These are phyloP conservation scores for Diaporthe nobilis DNA, from an alignment of 2,329 filamentous ascomycete species.

Conservation along the genomic window DNA sequence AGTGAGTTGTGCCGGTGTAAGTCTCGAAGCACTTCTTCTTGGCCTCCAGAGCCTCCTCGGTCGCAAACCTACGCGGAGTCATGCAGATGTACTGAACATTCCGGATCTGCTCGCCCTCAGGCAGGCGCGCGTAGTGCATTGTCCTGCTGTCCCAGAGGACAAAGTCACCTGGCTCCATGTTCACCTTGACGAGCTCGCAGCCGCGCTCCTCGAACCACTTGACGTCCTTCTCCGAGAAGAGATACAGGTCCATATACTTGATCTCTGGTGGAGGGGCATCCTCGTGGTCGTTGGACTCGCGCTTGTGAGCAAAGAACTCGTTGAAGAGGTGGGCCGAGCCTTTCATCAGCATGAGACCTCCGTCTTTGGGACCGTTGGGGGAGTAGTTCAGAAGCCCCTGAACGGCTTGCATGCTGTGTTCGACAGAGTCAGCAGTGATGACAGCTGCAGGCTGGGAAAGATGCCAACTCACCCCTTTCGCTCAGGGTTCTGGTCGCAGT, in stretches of 20 bases:
- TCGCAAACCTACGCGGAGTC: constrained; percentile 54
- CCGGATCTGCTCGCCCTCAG: constrained; percentile 53
- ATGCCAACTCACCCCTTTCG: constrained; percentile 52
- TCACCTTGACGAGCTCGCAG: constrained; percentile 53
- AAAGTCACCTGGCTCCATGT: constrained; percentile 60
- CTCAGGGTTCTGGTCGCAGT: constrained; percentile 58
- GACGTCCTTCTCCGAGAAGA: constrained; percentile 52
- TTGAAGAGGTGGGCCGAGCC: constrained; percentile 54
- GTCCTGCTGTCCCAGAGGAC: constrained; percentile 53
- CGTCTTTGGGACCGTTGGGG: constrained; percentile 61
- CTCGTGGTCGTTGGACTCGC: constrained; percentile 48
- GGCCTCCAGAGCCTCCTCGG: constrained; percentile 49
- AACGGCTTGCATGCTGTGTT: constrained; percentile 62
- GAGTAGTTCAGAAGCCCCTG: constrained; percentile 62
- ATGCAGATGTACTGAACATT: constrained; percentile 55
- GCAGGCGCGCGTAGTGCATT: constrained; percentile 55
- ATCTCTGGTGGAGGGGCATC: constrained; percentile 51
- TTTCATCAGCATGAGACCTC: constrained; percentile 58
- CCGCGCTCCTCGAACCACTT: constrained; percentile 54
- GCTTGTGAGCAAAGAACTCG: constrained; percentile 49
- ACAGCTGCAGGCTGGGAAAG: background rate
- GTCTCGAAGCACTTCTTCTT: constrained; percentile 53
- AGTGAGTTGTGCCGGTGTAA: constrained; percentile 55
- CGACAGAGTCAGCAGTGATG: constrained; percentile 39
- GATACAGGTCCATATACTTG: constrained; percentile 51